phyloP scores from a whole-genome alignment of 2,329 filamentous ascomycete genomes.

The Diaporthe australafricana region DNA sequence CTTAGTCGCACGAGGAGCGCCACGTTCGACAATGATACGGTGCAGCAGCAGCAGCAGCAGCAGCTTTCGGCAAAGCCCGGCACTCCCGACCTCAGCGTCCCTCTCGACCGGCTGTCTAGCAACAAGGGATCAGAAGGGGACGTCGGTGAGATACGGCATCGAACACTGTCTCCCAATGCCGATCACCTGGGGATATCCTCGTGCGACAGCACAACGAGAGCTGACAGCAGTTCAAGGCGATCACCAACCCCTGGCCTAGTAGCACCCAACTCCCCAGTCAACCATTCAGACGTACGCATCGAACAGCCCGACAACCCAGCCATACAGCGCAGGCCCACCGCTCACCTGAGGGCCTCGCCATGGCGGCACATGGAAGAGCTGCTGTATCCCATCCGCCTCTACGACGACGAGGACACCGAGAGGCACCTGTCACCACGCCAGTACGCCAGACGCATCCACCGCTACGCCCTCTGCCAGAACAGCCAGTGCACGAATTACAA shows the following conservation, averaged over 20 bases:
- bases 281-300: neutral
- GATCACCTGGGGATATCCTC: neutral
- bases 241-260: neutral
- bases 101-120: neutral
- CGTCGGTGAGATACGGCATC: neutral
- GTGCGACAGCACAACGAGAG: neutral
- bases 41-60: neutral
- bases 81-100: neutral
- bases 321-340: neutral
- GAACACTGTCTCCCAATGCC: neutral
- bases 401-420: conserved; percentile 36
- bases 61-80: neutral
- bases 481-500: neutral
- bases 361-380: conserved; percentile 44
- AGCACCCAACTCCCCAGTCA: neutral
- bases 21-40: neutral
- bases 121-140: neutral
- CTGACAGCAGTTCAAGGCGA: neutral
- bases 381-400: conserved; percentile 40
- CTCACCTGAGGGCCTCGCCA: conserved; percentile 38
- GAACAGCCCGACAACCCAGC: neutral
- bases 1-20: neutral
- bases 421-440: conserved; percentile 40
- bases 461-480: neutral
- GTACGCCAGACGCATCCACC: conserved; percentile 27